A percentile compares a stretch with the other conserved stretches of the same genome.
Conservation (phyloP, 768 basidiomycete genomes). For the Tricholoma terreum region DNA sequence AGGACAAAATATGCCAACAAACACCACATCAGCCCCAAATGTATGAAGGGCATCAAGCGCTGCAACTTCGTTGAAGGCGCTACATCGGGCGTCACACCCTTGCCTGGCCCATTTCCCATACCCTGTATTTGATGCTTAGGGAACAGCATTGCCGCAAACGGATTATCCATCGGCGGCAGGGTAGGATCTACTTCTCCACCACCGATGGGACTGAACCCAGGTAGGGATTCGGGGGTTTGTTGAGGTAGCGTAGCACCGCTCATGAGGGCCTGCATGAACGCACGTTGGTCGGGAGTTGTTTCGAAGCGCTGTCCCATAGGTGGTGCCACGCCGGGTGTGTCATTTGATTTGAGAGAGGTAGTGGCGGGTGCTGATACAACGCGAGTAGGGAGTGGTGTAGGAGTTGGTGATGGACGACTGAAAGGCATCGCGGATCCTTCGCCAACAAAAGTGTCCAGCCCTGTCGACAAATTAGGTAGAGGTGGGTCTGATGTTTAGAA, state of each 20-base stretch:
- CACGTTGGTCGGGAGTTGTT: slow-evolving; percentile 50
- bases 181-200: slow-evolving; percentile 19
- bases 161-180: slow-evolving; percentile 38
- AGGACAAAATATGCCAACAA: slow-evolving; percentile 68
- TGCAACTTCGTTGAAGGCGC: slow-evolving; percentile 46
- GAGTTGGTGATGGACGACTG: slow-evolving; percentile 22
- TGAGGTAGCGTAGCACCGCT: slow-evolving; percentile 20
- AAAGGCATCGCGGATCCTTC: slow-evolving; percentile 43
- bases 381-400: slow-evolving; percentile 11
- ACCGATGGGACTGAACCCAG: slow-evolving; percentile 13
- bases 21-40: slow-evolving; percentile 60
- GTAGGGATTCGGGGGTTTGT: slow-evolving; percentile 10
- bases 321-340: slow-evolving; percentile 1
- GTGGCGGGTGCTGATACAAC: slow-evolving; percentile 20
- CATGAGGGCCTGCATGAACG: slow-evolving; percentile 67
- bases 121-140: slow-evolving; percentile 19
- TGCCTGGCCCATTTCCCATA: slow-evolving; percentile 20
- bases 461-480: slow-evolving; percentile 30
- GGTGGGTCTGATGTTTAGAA: slow-evolving; percentile 34
- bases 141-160: slow-evolving; percentile 46
- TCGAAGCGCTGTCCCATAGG: slow-evolving; percentile 19
- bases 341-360: slow-evolving; percentile 11
- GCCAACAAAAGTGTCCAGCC: slow-evolving; percentile 38
- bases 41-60: slow-evolving; percentile 63
- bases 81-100: slow-evolving; percentile 16